A percentile compares a stretch with the other conserved stretches of the same genome.
These are phyloP conservation scores for Diplodia intermedia DNA, from an alignment of 2,329 filamentous ascomycete species.

Conservation along the genomic window DNA sequence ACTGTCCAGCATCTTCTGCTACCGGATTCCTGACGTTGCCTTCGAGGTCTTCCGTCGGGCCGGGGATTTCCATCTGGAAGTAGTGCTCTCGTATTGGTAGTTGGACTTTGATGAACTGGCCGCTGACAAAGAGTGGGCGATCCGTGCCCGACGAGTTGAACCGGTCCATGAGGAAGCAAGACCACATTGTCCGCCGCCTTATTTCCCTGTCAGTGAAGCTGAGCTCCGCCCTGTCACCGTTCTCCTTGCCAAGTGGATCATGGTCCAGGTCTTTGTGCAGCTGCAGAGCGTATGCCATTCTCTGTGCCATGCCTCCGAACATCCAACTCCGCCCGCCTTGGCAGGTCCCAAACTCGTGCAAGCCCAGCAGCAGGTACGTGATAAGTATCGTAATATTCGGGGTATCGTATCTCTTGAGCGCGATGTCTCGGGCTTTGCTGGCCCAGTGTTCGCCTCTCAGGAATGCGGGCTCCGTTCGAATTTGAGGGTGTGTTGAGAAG, in stretches of 20 bases:
- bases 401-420: conserved; percentile 86
- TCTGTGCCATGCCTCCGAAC: conserved; percentile 89
- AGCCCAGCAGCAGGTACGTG: conserved; percentile 82
- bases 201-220: conserved; percentile 96
- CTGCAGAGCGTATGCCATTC: conserved; percentile 96
- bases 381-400: conserved; percentile 96
- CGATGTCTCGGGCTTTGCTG: conserved; percentile 82
- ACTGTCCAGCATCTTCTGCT: conserved; percentile 67
- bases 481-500: conserved; percentile 86
- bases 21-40: conserved; percentile 71
- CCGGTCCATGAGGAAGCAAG: conserved; percentile 95
- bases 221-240: conserved; percentile 65
- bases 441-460: conserved; percentile 92
- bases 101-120: conserved; percentile 87
- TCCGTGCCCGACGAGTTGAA: conserved; percentile 97
- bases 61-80: conserved; percentile 90
- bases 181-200: conserved; percentile 94
- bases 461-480: conserved; percentile 79
- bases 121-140: conserved; percentile 86
- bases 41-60: conserved; percentile 81
- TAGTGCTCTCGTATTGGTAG: conserved; percentile 88
- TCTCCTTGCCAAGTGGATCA: conserved; percentile 72
- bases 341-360: conserved; percentile 97
- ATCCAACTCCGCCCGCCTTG: conserved; percentile 97
- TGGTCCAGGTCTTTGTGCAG: conserved; percentile 89